Conservation (phyloP, 1,284 basidiomycete species). For the Moesziomyces parantarcticus region DNA sequence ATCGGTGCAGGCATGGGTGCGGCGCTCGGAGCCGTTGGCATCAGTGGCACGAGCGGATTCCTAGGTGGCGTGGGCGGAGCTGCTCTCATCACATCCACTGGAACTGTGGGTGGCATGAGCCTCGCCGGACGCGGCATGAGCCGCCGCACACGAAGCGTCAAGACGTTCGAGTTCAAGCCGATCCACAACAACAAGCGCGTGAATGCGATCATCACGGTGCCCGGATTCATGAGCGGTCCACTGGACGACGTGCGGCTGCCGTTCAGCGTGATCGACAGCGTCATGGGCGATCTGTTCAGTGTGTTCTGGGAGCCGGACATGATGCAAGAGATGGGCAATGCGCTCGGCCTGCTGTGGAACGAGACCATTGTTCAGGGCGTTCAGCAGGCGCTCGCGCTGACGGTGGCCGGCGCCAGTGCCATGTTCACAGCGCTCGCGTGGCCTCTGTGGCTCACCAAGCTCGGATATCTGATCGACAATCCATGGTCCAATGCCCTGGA, state of each 20-base stretch:
- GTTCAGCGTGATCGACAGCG: constrained; percentile 65
- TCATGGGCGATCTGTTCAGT: constrained; percentile 66
- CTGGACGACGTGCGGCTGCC: constrained; percentile 65
- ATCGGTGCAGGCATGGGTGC: constrained; percentile 67
- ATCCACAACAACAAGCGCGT: constrained; percentile 68
- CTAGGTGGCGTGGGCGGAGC: constrained; percentile 66
- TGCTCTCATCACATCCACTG: constrained; percentile 66
- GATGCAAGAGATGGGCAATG: constrained; percentile 68
- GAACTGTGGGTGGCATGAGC: constrained; percentile 62
- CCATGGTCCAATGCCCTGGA: constrained; percentile 67
- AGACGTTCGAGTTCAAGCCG: constrained; percentile 66
- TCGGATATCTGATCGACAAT: constrained; percentile 67
- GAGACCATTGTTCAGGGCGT: constrained; percentile 67
- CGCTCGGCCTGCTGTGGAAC: constrained; percentile 66
- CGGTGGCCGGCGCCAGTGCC: constrained; percentile 61
- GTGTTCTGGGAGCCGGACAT: constrained; percentile 68
- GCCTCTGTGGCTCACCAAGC: constrained; percentile 67
- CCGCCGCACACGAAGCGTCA: constrained; percentile 60
- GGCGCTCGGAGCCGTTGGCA: constrained; percentile 64
- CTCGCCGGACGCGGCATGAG: constrained; percentile 66
- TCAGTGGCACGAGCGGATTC: constrained; percentile 64
- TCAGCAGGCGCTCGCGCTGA: constrained; percentile 65
- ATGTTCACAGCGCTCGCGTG: constrained; percentile 63
- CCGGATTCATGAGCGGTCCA: constrained; percentile 63
- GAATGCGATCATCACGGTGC: constrained; percentile 64